These are phyloP conservation scores for Elaphomyces granulatus DNA, from an alignment of 495 filamentous ascomycete genomes.

Conservation along the genomic window DNA sequence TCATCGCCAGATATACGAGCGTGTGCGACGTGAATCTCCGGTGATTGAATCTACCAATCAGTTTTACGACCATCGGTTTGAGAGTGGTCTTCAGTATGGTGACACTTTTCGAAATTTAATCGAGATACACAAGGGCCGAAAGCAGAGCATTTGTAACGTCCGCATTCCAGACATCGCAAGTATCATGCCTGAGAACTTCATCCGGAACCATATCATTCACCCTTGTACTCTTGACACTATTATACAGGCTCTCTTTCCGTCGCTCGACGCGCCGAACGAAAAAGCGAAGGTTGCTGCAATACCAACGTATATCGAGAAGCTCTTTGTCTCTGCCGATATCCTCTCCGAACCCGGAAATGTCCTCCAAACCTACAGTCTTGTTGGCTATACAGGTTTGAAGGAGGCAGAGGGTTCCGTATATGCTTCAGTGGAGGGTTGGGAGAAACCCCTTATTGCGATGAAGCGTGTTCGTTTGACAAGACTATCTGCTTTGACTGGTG, in stretches of 20 bases:
- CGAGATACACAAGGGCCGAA: conserved; percentile 6
- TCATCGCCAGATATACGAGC: neutral
- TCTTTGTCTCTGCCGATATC: conserved; percentile 7
- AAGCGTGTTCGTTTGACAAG: no score
- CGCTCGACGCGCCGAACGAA: conserved; percentile 4
- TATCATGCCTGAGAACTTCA: conserved; percentile 11
- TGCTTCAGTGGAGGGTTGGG: no score
- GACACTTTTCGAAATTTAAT: conserved; percentile 21
- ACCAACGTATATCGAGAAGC: conserved; percentile 9
- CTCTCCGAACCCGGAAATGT: conserved; percentile 2
- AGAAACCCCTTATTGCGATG: no score
- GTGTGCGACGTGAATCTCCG: conserved; percentile 1
- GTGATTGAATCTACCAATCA: conserved; percentile 7
- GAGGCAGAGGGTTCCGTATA: no score
- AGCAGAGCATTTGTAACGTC: conserved; percentile 3
- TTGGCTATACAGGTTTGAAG: no score
- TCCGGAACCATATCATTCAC: conserved; percentile 17
- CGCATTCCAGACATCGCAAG: conserved; percentile 12
- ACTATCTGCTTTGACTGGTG: no score
- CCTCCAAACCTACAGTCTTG: no score
- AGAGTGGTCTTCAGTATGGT: conserved; percentile 24
- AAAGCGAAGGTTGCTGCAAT: conserved; percentile 9
- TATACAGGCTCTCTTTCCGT: conserved; percentile 17
- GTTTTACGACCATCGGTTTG: conserved; percentile 19
- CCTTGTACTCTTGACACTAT: conserved; percentile 22